Base-by-base conservation (phyloP, 2,329 filamentous ascomycete genomes). In the Penicillium sumatraense region DNA sequence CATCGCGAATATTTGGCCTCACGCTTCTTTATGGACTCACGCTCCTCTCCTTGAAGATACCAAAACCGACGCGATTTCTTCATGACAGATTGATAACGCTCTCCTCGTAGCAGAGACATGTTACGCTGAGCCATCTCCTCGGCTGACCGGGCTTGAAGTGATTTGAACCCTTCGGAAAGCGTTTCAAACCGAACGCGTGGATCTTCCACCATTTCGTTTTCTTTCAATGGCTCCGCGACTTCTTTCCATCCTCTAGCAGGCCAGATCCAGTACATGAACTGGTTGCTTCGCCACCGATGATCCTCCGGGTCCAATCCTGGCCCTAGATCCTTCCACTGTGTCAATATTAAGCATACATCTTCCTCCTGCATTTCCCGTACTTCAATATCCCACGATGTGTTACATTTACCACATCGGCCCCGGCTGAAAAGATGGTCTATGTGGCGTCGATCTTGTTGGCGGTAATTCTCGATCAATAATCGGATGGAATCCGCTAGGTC, bases 321-420 rank as follows among this genome's bases (percentile, higher is more conserved):
- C 29, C 51, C 51, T 29, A 57, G 10, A 20, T 54, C 45, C 31
- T n/a, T 40, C 49, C 49, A 56, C 10, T 27, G 40, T 23, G 49
- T 56, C 16, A 56, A 18, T 20, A 31, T 2, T 13, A 56, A 36
- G 26, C 46, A 53, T 18, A 53, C 18, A 16, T 53, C 45, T 3
- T 46, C 7, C 5, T 31, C 11, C 10, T 45, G 36, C 8, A 53
- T 9, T 20, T 56, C 27, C 13, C 44, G 42, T 26, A 52, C 5
- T 5, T 52, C 36, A n/a, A 56, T 27, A 4, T 52, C 45, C 53
- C 53, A 56, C 16, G 53, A 35, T 24, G 44, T 56, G 36, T 49
- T 52, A 36, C 49, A 49, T 48, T 24, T 6, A 18, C 41, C 11
- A 41, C 53, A 56, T 31, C n/a, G 40, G 8, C 49, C 54, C 18